Evolutionary conservation across 208 protist genomes (phyloP), one percentile per base, ranked within the genome.

Genomic region (Crithidia expoeki): DNA sequence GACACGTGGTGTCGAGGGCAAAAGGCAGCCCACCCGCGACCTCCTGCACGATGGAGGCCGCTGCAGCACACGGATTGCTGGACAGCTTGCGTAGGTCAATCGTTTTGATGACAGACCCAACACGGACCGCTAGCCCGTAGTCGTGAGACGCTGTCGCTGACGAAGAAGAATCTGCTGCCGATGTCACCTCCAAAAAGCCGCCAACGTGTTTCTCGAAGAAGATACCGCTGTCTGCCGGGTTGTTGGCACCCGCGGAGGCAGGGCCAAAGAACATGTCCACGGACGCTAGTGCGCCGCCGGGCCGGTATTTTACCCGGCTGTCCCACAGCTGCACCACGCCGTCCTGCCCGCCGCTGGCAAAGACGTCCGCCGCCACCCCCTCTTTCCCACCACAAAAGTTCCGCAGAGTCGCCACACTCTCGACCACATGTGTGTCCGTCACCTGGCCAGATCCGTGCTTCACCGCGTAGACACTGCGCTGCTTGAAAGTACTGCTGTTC

Each of bases 321-420:
- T 94, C 89, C 86, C 89, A 94, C 27, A 94, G 27, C 60, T 92
- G 86, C 32, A 94, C 89, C 25, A 69, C 58, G 14, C 89, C 89
- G 50, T 94, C 86, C 33, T 81, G 69, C 10, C 89, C 89, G 30
- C 84, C 85, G 25, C 86, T 88, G 25, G 80, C 83, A 56, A 94
- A 92, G 1, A 89, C 68, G 57, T 65, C 68, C n/a, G 62, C 74
- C 19, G 62, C 71, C 38, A n/a, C n/a, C n/a, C n/a, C n/a, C n/a
- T n/a, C n/a, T n/a, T 74, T 76, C 25, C 74, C 70, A 38, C 51
- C 63, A 23, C 34, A 40, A 6, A 68, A 68, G 4, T 32, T 0
- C 12, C 19, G 21, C 28, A 83, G 83, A 42, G 68, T 74, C n/a
- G 55, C 42, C 34, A 94, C 83, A 27, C 76, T 74, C 74, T 92